Conservation (phyloP, 202 grass and related monocot genomes). For the Eragrostis tef region DNA sequence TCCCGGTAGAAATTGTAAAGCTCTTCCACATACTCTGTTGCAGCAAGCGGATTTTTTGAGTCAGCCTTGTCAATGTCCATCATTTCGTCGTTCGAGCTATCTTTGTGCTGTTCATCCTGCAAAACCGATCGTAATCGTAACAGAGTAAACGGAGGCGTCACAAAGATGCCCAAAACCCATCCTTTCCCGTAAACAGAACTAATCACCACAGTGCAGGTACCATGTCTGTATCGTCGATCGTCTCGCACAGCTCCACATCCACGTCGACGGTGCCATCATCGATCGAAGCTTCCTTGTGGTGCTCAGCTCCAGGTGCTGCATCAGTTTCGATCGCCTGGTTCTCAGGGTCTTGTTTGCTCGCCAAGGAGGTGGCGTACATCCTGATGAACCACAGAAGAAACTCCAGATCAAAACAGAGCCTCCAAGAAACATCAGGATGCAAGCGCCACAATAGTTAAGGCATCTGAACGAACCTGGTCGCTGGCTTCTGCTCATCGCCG, state of each 20-base stretch:
- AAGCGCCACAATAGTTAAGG: neutral
- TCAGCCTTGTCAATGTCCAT: slow-evolving; percentile 70
- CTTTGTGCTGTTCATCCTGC: neutral
- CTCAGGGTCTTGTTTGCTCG: slow-evolving; percentile 35
- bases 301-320: neutral
- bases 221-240: neutral
- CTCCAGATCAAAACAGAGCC: slow-evolving; percentile 2
- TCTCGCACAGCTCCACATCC: neutral
- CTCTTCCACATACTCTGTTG: slow-evolving; percentile 66
- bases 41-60: slow-evolving; percentile 60
- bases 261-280: neutral
- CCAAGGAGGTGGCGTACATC: slow-evolving; percentile 56
- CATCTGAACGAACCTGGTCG: slow-evolving; percentile 55
- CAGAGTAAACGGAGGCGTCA: neutral
- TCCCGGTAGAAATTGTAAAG: slow-evolving; percentile 67
- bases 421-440: slow-evolving; percentile 36
- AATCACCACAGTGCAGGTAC: slow-evolving; percentile 32
- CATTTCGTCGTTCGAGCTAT: slow-evolving; percentile 26
- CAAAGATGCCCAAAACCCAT: neutral
- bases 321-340: slow-evolving; percentile 26
- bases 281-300: slow-evolving; percentile 31
- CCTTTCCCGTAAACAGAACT: neutral
- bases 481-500: slow-evolving; percentile 39
- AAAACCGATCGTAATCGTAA: neutral
- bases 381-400: slow-evolving; percentile 45